These are phyloP conservation scores for Jatropha multifida DNA, from an alignment of 441 rosid species.

Conservation along the genomic window DNA sequence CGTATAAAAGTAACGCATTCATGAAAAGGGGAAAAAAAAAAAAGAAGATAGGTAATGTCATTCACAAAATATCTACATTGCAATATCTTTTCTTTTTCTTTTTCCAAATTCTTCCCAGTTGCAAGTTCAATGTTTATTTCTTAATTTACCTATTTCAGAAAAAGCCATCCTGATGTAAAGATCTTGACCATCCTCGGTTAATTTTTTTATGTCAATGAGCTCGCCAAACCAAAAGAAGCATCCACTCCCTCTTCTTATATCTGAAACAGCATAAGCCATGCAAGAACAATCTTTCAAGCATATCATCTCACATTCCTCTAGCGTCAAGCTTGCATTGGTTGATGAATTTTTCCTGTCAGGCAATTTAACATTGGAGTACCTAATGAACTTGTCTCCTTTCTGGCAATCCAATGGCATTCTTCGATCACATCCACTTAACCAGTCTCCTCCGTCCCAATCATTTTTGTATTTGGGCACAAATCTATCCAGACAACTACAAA, in stretches of 20 bases:
- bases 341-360: neutral
- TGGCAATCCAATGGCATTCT: constrained; percentile 5
- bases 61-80: too few relatives aligned
- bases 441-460: constrained; percentile 9
- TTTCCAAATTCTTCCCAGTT: neutral
- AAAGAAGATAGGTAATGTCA: too few relatives aligned
- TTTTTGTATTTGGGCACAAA: neutral
- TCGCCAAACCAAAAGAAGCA: neutral
- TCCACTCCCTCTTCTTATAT: too few relatives aligned
- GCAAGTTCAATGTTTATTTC: too few relatives aligned
- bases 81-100: too few relatives aligned
- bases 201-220: constrained; percentile 8
- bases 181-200: constrained; percentile 2
- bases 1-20: too few relatives aligned
- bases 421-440: constrained; percentile 18
- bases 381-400: constrained; percentile 14
- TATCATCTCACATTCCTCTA: neutral
- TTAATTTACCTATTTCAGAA: constrained; percentile 3
- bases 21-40: too few relatives aligned
- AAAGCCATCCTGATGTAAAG: constrained; percentile 14
- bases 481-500: constrained; percentile 9
- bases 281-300: neutral
- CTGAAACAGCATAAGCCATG: too few relatives aligned
- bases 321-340: neutral
- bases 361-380: constrained; percentile 7